A percentile compares a stretch with the other conserved stretches of the same genome.
These are phyloP conservation scores for Russula sp. DNA, from an alignment of 768 basidiomycete genomes.

Conservation along the genomic window DNA sequence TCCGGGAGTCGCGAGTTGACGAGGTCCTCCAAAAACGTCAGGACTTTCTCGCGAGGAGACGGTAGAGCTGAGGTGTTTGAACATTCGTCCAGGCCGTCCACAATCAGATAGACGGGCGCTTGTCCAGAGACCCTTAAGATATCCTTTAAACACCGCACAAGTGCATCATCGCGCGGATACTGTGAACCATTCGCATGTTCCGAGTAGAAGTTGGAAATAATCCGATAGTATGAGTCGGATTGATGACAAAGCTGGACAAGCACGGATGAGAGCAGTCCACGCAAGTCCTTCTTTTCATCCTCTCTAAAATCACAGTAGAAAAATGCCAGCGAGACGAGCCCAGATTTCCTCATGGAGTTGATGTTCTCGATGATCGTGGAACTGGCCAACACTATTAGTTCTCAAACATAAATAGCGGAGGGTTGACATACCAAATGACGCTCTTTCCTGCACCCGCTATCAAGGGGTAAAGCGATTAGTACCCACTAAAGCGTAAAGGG, in stretches of 20 bases:
- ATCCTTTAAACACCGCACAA: neutral
- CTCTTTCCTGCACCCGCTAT: neutral
- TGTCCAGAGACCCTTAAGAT: neutral
- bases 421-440: constrained; percentile 1
- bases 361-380: neutral
- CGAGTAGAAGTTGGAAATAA: neutral
- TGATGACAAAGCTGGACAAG: constrained; percentile 8
- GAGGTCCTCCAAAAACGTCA: neutral
- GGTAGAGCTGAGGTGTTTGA: neutral
- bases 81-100: constrained; percentile 13
- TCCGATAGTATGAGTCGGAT: neutral
- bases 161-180: neutral
- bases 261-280: constrained; percentile 2
- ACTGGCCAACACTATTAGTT: neutral
- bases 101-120: neutral
- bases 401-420: neutral
- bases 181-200: neutral
- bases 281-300: neutral
- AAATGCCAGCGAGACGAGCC: neutral
- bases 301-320: constrained; percentile 8
- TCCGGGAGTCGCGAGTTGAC: neutral
- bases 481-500: no score
- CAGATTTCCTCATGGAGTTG: neutral
- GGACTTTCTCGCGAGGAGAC: neutral
- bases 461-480: neutral